Percentiles rank a stretch among this genome's conserved stretches.
Evolutionary conservation across 805 yeast species (phyloP).

Genomic region (Zygoascus tannicola): DNA sequence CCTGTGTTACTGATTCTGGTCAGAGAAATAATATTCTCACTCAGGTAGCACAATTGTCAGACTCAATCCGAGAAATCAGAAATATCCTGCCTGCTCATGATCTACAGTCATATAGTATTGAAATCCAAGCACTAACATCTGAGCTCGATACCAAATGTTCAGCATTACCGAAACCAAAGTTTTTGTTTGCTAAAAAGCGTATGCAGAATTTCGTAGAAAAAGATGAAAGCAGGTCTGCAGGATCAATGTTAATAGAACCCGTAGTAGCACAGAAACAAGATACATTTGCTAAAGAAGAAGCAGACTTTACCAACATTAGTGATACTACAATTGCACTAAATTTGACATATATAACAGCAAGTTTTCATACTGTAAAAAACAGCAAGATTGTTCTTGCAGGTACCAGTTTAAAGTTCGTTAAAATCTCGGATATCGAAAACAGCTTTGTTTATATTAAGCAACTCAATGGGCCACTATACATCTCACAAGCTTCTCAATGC

Average conservation of each 20-base stretch:
- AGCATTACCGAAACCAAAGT: neutral
- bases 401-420: neutral
- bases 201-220: too few species aligned
- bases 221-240: too few species aligned
- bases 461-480: conserved; percentile 19
- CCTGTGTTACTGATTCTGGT: neutral
- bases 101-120: conserved; percentile 12
- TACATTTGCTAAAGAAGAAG: neutral
- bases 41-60: conserved; percentile 8
- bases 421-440: conserved; percentile 4
- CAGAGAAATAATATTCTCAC: conserved; percentile 6
- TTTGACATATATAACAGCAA: neutral
- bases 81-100: conserved; percentile 14
- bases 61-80: conserved; percentile 10
- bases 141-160: neutral
- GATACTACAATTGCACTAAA: neutral
- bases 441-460: conserved; percentile 5
- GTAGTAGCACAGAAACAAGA: too few species aligned
- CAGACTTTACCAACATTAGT: neutral
- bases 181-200: conserved; percentile 1
- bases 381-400: neutral
- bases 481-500: conserved; percentile 13
- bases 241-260: too few species aligned
- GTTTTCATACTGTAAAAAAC: too few species aligned
- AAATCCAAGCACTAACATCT: conserved; percentile 8